Evolutionary conservation across 768 basidiomycete species (phyloP), one percentile per base, ranked within the genome.

Genomic region (Phylloporus arenicola): DNA sequence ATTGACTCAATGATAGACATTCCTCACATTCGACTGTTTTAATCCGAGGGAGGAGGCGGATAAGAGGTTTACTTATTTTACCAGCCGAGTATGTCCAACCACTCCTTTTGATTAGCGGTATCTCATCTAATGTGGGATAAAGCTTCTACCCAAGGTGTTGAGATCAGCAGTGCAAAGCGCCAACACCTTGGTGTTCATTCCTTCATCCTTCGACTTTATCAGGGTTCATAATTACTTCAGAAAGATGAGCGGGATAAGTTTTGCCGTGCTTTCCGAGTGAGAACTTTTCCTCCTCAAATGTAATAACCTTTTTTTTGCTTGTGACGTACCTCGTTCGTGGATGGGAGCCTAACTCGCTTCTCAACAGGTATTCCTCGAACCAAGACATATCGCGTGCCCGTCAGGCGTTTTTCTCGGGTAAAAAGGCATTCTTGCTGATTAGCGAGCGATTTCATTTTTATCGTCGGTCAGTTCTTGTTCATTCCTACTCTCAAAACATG

Each of bases 371-470:
- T 66, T 93, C 92, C 0, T 82, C 89, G 11, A 94, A 92, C 57
- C 84, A 89, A 67, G 95, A 98, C 48, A 95, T 99, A 56, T 89
- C 90, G 4, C 84, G 93, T 3, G 95, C 94, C 0, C 80, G 96
- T 39, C 89, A 93, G 58, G 81, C 86, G 0, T 98, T 99, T 74
- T 97, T 95, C 78, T 77, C 76, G 19, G 90, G 89, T 37, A 84
- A 86, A 58, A 91, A 86, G 57, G 75, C 86, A 0, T 91, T 98
- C 75, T 68, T 99, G 27, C 76, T 98, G 54, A 75, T 97, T 62
- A 95, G 89, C 59, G 96, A 99, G 64, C 83, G 96, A n/a, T 98
- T 97, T 76, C 94, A 99, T 68, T 99, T 98, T 68, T 97, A 92
- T 76, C 82, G 90, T 55, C 75, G 92, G 86, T 84, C 39, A 39